Base-by-base conservation (phyloP, 2,329 filamentous ascomycete species). In the Colletotrichum sojae region DNA sequence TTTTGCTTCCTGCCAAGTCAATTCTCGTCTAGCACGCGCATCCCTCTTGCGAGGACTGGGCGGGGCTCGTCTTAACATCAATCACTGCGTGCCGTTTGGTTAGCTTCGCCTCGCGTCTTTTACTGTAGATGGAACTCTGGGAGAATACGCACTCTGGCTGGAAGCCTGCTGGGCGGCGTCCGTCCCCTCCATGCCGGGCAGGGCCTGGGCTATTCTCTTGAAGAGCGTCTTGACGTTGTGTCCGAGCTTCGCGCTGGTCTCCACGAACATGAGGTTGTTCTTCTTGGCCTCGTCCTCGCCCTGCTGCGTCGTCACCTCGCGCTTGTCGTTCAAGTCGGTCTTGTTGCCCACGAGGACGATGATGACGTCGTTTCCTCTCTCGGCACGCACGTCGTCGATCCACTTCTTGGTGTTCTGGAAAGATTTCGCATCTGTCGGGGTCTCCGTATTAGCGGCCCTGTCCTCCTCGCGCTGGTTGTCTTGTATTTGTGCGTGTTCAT, bases 351-450 rank as follows among this genome's bases (percentile, higher is more conserved):
- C 97, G 54, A 99, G 85, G 54, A 99, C 96, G 76, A 99, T 98
- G 76, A 99, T 99, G 70, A 99, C 97, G 82, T 99, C 96, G 85
- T 97, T 97, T 59, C 96, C 96, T 77, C 96, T 90, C 85, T 99
- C 96, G 59, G 95, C 95, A 71, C 96, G 90, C 67, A 99, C 96
- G 79, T 99, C 96, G 79, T 99, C 96, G 73, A 99, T 97, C 96
- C 97, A 99, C 88, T 99, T 99, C 78, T 95, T 91, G 63, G 96
- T 99, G 83, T 99, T 98, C 80, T 98, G 93, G 86, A 99, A 99
- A 25, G 94, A 97, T 83, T 98, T 98, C 72, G 92, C 92, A 81
- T 96, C 91, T 93, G 75, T 40, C 52, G 43, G 46, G 16, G 12
- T 18, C n/a, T 18, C 20, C 1, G 46, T 12, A 18, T 49, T 13